Evolutionary conservation across 2,329 filamentous ascomycete species (phyloP), one percentile per base, ranked within the genome.

Genomic region (Westerdykella aurantiaca): DNA sequence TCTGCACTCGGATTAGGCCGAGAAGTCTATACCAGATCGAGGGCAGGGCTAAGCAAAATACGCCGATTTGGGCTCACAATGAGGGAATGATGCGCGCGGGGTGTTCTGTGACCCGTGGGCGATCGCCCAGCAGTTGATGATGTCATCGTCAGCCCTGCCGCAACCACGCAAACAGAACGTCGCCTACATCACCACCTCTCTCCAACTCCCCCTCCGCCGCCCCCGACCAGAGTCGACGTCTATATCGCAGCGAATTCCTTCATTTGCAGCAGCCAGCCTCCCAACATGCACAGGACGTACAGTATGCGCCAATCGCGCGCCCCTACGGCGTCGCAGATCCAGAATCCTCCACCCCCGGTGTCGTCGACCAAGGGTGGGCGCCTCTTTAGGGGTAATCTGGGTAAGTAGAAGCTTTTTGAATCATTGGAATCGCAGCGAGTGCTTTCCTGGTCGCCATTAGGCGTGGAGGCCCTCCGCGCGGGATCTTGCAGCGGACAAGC

Each of bases 211-310:
- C 41, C 35, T 41, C 29, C 25, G 37, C 41, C 40, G 45, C 39
- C 44, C 45, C 41, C 43, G 33, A 41, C 43, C 25, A 35, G 33
- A 34, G 35, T 42, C 31, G 38, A 38, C 22, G 37, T 17, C 14
- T 37, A 31, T 14, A 33, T 29, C 31, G n/a, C 17, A 41, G 31
- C 13, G 25, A 29, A 29, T 29, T 12, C 23, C 21, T 31, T 38
- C 14, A 42, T 43, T 45, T 16, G 18, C 41, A 31, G 38, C 37
- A 13, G 29, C 41, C 34, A 37, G 46, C 44, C 49, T 4, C 25
- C 39, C 55, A 58, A 42, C 17, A 98, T 98, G 91, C 93, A 98
- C 81, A 89, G 91, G 70, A 96, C 93, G 55, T 98, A 97, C 71
- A 38, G 25, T 40, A 95, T 96, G 93, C 90, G 93, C 84, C 86